Percentiles rank a stretch among this genome's conserved stretches.
phyloP scores from a whole-genome alignment of 176 grass and related monocot genomes.

The Juncus inflexus region DNA sequence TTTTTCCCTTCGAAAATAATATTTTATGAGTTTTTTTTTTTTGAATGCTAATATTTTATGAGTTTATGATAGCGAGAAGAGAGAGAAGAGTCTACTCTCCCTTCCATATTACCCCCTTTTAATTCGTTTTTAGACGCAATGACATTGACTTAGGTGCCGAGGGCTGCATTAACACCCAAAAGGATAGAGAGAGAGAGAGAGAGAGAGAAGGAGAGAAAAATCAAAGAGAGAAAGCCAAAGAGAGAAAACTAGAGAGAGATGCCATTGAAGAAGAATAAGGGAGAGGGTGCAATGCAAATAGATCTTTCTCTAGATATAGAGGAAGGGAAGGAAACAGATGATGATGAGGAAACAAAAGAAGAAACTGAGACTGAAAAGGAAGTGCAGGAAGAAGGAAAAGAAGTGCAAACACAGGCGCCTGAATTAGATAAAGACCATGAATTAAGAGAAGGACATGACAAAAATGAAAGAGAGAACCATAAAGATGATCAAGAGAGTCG shows the following conservation, averaged over 20 bases:
- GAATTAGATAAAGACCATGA: conserved; percentile 21
- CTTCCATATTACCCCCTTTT: conserved; percentile 36
- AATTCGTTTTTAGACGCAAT: conserved; percentile 51
- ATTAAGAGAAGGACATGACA: conserved; percentile 38
- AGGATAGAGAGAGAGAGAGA: conserved; percentile 27
- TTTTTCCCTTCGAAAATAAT: background rate
- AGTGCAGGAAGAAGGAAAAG: conserved; percentile 23
- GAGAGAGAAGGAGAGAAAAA: background rate
- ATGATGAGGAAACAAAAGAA: background rate
- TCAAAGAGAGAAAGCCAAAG: conserved; percentile 3
- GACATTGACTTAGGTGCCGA: conserved; percentile 83
- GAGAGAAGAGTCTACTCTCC: conserved; percentile 32
- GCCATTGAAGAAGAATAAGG: conserved; percentile 59
- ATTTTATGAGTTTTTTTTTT: conserved; percentile 7
- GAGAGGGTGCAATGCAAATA: conserved; percentile 37
- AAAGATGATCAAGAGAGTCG: conserved; percentile 24
- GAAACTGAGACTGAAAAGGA: conserved; percentile 15
- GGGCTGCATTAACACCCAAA: conserved; percentile 51
- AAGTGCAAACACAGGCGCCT: conserved; percentile 17
- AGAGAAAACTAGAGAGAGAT: conserved; percentile 32
- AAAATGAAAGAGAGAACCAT: conserved; percentile 21
- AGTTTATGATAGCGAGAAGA: conserved; percentile 12
- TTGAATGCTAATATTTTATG: conserved; percentile 19
- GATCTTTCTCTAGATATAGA: conserved; percentile 60
- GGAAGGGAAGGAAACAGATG: conserved; percentile 25